A percentile compares a stretch with the other conserved stretches of the same genome.
phyloP scores from a whole-genome alignment of 2,329 filamentous ascomycete genomes.

The Clarireedia homoeocarpa region DNA sequence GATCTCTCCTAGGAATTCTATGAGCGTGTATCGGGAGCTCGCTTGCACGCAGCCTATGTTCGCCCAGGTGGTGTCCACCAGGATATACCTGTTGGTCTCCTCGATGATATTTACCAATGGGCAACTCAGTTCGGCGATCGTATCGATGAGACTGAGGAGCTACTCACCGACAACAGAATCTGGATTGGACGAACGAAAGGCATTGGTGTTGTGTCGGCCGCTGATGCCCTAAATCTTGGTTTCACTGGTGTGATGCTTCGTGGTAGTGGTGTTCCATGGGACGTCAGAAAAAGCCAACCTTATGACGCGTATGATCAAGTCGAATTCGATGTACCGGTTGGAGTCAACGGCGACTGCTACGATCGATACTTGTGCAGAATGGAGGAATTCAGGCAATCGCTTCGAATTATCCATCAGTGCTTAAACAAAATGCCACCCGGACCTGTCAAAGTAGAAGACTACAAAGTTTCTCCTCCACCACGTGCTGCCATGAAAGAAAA shows the following conservation, averaged over 20 bases:
- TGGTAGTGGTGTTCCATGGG: slow-evolving; percentile 92
- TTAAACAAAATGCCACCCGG: slow-evolving; percentile 97
- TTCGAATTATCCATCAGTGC: slow-evolving; percentile 98
- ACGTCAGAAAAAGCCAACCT: slow-evolving; percentile 91
- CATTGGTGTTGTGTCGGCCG: slow-evolving; percentile 82
- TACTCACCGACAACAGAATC: slow-evolving; percentile 98
- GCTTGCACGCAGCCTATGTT: slow-evolving; percentile 94
- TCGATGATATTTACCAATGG: slow-evolving; percentile 99
- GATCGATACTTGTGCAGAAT: slow-evolving; percentile 98
- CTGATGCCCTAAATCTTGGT: slow-evolving; percentile 92
- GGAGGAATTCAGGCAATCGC: slow-evolving; percentile 98
- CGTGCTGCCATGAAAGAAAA: slow-evolving; percentile 99
- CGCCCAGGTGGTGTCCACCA: slow-evolving; percentile 94
- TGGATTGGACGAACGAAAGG: slow-evolving; percentile 93
- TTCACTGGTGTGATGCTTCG: slow-evolving; percentile 98
- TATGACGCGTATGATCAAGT: slow-evolving; percentile 98
- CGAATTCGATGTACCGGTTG: slow-evolving; percentile 96
- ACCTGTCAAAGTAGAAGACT: slow-evolving; percentile 92
- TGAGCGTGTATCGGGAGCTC: slow-evolving; percentile 95
- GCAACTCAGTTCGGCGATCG: slow-evolving; percentile 97
- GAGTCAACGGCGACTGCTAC: slow-evolving; percentile 96
- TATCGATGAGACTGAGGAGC: slow-evolving; percentile 97
- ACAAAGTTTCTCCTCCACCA: slow-evolving; percentile 96
- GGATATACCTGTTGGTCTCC: slow-evolving; percentile 84
- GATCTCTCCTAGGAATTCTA: slow-evolving; percentile 77